Percentiles rank a stretch among this genome's conserved stretches.
phyloP scores from a whole-genome alignment of 306 rosid species.

The Hippophae tibetana region DNA sequence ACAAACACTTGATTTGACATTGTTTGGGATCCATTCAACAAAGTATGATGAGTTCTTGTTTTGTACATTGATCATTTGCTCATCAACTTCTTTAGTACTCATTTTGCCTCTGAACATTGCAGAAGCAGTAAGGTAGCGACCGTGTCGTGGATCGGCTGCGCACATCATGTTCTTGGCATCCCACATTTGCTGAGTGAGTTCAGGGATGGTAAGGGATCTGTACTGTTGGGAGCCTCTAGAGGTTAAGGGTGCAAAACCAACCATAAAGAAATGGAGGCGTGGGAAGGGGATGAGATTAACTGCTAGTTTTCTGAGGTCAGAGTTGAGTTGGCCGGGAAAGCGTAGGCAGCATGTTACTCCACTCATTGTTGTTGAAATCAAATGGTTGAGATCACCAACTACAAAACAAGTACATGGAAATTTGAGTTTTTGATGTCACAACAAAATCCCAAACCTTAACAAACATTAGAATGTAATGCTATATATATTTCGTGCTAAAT shows the following conservation, averaged over 20 bases:
- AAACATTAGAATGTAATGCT: too few species aligned
- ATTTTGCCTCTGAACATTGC: slow-evolving; percentile 85
- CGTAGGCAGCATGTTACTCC: slow-evolving; percentile 92
- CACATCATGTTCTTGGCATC: slow-evolving; percentile 82
- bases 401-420: not conserved
- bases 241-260: slow-evolving; percentile 81
- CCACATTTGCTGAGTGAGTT: slow-evolving; percentile 94
- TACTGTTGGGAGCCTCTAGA: slow-evolving; percentile 67
- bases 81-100: slow-evolving; percentile 89
- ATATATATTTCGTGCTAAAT: too few species aligned
- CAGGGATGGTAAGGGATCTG: slow-evolving; percentile 72
- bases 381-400: slow-evolving; percentile 91
- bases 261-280: slow-evolving; percentile 86
- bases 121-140: slow-evolving; percentile 73
- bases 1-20: slow-evolving; percentile 82
- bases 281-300: slow-evolving; percentile 78
- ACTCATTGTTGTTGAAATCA: slow-evolving; percentile 93
- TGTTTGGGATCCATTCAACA: slow-evolving; percentile 92
- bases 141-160: slow-evolving; percentile 86
- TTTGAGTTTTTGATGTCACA: too few species aligned
- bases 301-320: slow-evolving; percentile 74
- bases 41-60: slow-evolving; percentile 83
- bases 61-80: slow-evolving; percentile 76
- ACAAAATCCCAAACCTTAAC: too few species aligned
- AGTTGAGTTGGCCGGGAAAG: slow-evolving; percentile 84